Evolutionary conservation across 495 filamentous ascomycete genomes (phyloP).

Genomic region (Tuber brumale): DNA sequence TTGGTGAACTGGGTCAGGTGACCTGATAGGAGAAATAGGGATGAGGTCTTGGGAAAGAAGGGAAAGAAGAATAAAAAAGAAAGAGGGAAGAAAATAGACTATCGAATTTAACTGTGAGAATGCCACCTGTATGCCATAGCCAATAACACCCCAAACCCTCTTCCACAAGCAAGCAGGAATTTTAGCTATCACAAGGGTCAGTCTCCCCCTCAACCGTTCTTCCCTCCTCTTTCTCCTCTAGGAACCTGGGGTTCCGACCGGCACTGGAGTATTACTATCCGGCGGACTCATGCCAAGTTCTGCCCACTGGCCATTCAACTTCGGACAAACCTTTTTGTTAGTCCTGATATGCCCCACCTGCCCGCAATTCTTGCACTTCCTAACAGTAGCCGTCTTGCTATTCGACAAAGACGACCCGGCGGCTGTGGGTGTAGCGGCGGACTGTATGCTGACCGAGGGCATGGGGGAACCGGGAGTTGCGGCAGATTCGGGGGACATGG

Average conservation of each 20-base stretch:
- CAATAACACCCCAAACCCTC: background rate
- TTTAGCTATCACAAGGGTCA: background rate
- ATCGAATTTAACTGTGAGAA: background rate
- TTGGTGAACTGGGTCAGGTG: background rate
- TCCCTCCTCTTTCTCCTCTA: background rate
- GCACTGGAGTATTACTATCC: background rate
- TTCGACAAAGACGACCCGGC: conserved; percentile 24
- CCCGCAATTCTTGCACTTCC: conserved; percentile 96
- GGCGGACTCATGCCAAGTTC: conserved; percentile 41
- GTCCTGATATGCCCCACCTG: conserved; percentile 77
- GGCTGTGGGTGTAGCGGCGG: conserved; percentile 29
- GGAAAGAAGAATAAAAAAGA: background rate
- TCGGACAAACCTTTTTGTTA: conserved; percentile 42
- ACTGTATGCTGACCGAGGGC: background rate
- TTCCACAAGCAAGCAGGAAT: background rate
- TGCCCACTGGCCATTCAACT: conserved; percentile 39
- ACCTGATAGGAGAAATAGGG: background rate
- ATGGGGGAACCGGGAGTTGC: conserved; percentile 38
- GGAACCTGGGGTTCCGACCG: background rate
- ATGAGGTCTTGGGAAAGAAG: background rate
- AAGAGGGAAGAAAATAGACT: background rate
- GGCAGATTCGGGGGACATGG: conserved; percentile 35
- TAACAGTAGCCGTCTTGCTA: conserved; percentile 58
- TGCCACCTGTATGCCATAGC: background rate
- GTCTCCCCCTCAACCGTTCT: background rate